Evolutionary conservation across 768 basidiomycete genomes (phyloP).

Genomic region (Phaffia tasmanica): DNA sequence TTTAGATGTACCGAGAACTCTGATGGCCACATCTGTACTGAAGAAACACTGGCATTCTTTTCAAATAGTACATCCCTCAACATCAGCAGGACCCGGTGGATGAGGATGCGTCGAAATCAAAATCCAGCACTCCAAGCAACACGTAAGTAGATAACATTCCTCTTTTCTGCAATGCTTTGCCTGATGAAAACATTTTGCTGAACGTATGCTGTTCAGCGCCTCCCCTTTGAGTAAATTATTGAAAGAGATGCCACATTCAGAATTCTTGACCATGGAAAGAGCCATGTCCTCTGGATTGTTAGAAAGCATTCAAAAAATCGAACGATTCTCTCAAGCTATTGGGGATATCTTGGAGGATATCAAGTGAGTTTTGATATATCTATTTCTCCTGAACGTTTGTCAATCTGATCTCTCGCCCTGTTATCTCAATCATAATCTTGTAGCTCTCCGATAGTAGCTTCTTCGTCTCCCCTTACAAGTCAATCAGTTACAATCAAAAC

Average conservation of each 20-base stretch:
- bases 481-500: background rate
- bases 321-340: conserved; percentile 43
- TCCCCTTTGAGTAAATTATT: conserved; percentile 46
- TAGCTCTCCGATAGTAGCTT: background rate
- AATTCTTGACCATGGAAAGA: conserved; percentile 56
- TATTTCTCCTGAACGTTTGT: background rate
- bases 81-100: background rate
- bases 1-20: background rate
- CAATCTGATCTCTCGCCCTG: background rate
- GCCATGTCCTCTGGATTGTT: conserved; percentile 54
- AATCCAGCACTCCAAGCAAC: background rate
- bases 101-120: background rate
- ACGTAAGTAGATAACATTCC: background rate
- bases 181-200: background rate
- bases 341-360: conserved; percentile 26
- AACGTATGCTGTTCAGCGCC: background rate
- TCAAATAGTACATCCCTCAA: background rate
- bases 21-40: background rate
- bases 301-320: conserved; percentile 56
- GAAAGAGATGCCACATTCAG: conserved; percentile 54
- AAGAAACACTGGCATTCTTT: background rate
- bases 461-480: background rate
- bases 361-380: conserved; percentile 25
- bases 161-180: background rate
- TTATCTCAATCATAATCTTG: background rate